A percentile compares a stretch with the other conserved stretches of the same genome.
phyloP scores from a whole-genome alignment of 23 red algal genomes.

The Agarophyton chilense region DNA sequence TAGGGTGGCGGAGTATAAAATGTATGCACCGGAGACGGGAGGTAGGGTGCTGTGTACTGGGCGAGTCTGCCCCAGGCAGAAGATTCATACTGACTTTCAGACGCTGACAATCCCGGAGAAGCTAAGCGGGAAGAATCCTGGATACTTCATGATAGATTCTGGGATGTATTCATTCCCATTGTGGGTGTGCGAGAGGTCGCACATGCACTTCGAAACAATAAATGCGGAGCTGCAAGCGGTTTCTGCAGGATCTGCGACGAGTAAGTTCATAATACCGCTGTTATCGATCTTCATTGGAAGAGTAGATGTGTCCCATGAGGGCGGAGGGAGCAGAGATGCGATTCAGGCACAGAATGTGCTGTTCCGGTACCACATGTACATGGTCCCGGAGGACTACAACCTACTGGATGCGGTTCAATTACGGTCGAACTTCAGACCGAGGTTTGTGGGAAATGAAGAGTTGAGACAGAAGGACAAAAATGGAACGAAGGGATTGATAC shows the following conservation, averaged over 20 bases:
- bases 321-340: neutral
- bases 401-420: constrained; percentile 14
- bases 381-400: neutral
- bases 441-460: neutral
- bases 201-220: neutral
- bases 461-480: too few relatives aligned
- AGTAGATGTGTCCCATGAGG: constrained; percentile 8
- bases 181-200: constrained; percentile 5
- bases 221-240: neutral
- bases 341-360: neutral
- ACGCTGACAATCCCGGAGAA: neutral
- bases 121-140: neutral
- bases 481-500: too few relatives aligned
- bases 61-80: neutral
- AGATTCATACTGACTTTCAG: constrained; percentile 1
- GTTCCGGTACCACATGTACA: too few relatives aligned
- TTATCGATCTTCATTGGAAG: constrained; percentile 7
- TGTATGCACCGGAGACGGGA: too few relatives aligned
- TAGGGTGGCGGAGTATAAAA: too few relatives aligned
- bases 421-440: neutral
- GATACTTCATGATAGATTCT: constrained; percentile 40
- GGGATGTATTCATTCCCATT: too few relatives aligned
- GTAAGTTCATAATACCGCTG: neutral
- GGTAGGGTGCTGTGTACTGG: constrained; percentile 13
- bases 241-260: neutral